Conservation (phyloP, 768 basidiomycete species). For the Coprinopsis strossmayeri region DNA sequence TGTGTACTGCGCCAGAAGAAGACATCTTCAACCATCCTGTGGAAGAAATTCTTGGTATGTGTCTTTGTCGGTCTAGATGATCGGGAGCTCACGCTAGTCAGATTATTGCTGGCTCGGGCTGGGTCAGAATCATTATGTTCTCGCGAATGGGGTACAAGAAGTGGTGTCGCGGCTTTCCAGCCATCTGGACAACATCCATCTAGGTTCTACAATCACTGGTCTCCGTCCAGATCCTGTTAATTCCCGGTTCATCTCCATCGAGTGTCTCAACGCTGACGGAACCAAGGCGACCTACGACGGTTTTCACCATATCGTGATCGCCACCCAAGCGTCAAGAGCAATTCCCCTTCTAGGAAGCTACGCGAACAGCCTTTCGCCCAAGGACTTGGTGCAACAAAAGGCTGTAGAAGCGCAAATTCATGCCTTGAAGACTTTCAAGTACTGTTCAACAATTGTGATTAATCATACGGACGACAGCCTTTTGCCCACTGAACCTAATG, state of each 20-base stretch:
- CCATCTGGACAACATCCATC: constrained; percentile 44
- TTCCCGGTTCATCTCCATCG: constrained; percentile 28
- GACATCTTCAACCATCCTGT: constrained; percentile 54
- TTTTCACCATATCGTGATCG: constrained; percentile 65
- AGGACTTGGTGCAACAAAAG: constrained; percentile 19
- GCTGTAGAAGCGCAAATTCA: constrained; percentile 33
- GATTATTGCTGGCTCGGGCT: constrained; percentile 70
- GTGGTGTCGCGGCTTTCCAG: constrained; percentile 47
- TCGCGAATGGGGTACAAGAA: constrained; percentile 50
- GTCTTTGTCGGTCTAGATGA: too few species aligned
- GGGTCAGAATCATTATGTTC: constrained; percentile 63
- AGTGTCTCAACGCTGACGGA: constrained; percentile 24
- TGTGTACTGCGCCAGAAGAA: constrained; percentile 57
- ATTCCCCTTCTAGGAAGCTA: constrained; percentile 45
- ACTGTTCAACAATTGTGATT: constrained; percentile 52
- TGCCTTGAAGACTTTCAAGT: constrained; percentile 48
- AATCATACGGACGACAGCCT: constrained; percentile 63
- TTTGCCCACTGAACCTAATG: constrained; percentile 41
- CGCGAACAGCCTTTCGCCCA: constrained; percentile 27
- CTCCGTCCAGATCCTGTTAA: constrained; percentile 33
- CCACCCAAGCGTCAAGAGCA: constrained; percentile 68
- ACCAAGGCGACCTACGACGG: constrained; percentile 28
- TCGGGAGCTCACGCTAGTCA: too few species aligned
- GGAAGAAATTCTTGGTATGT: constrained; percentile 58
- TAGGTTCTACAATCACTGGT: constrained; percentile 43